Evolutionary conservation across 225 moss, liverwort and hornwort genomes (phyloP), one percentile per base, ranked within the genome.

Genomic region (Lunularia cruciata): DNA sequence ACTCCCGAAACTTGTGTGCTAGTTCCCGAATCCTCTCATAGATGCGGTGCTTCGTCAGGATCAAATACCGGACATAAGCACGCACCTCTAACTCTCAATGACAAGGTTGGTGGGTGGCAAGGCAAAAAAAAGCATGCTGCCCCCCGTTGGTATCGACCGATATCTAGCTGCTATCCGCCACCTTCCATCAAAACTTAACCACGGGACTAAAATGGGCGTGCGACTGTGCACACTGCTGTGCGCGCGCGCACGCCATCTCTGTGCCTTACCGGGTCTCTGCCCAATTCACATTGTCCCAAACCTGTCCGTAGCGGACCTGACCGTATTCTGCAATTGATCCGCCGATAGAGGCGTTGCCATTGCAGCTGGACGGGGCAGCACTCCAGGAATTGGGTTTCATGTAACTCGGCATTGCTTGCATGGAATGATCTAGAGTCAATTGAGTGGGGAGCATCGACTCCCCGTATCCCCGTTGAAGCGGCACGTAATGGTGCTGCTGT

Each of bases 111-210:
- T 45, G 67, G 63, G 63, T 36, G 51, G 67, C 53, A 51, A 46
- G 47, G 51, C 67, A 49, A 38, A 67, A 33, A 67, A 49, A 53
- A 33, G 4, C 67, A 49, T 67, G 53, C 53, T 67, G 53, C 67
- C 49, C 53, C 67, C 67, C 51, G 45, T 67, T 49, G 51, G 36
- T 67, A 37, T 53, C 53, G 34, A 67, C 36, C 37, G 34, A 52
- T 36, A 67, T 37, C 53, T 67, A 49, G 51, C 34, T 67, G 37
- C 49, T 67, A 67, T 67, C 67, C 51, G 51, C 67, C 67, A 67
- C 36, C 67, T 51, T 67, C 49, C 67, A 35, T 67, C 67, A 67
- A 67, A 67, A 67, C 67, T 67, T 67, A 18, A 60, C 20, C 60
- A 22, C 18, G 6, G 22, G 11, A 20, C 37, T 38, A 60, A 60